phyloP scores from a whole-genome alignment of 345 rosid species.

The Gossypium longicalyx region DNA sequence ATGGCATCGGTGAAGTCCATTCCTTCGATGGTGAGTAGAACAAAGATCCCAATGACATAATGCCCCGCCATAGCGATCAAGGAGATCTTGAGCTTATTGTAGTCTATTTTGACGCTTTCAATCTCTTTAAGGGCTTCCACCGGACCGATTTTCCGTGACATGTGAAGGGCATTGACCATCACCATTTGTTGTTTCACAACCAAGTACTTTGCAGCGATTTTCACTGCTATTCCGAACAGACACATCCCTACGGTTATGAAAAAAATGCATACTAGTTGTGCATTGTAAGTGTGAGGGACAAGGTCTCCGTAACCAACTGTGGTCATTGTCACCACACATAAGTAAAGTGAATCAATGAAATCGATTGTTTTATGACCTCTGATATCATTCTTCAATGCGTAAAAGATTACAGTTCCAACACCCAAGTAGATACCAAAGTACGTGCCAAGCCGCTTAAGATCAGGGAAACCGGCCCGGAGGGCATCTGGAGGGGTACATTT shows the following conservation, averaged over 20 bases:
- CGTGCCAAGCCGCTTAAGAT: not conserved
- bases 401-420: conserved; percentile 10
- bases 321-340: conserved; percentile 15
- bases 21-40: conserved; percentile 6
- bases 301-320: conserved; percentile 25
- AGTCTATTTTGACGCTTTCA: not conserved
- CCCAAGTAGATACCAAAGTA: conserved; percentile 11
- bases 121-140: conserved; percentile 3
- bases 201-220: conserved; percentile 14
- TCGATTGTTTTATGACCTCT: conserved; percentile 12
- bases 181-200: conserved; percentile 17
- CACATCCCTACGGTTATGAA: conserved; percentile 16
- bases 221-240: conserved; percentile 13
- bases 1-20: conserved; percentile 15
- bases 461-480: not conserved
- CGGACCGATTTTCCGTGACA: not conserved
- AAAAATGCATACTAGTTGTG: not conserved
- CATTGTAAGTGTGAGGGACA: not conserved
- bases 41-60: conserved; percentile 1
- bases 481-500: not conserved
- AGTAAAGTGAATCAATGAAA: conserved; percentile 5
- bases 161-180: conserved; percentile 1
- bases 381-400: conserved; percentile 7
- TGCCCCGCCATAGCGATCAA: not conserved
- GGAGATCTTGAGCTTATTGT: not conserved